These are phyloP conservation scores for Penicillium roqueforti DNA, from an alignment of 495 filamentous ascomycete species.

Conservation along the genomic window DNA sequence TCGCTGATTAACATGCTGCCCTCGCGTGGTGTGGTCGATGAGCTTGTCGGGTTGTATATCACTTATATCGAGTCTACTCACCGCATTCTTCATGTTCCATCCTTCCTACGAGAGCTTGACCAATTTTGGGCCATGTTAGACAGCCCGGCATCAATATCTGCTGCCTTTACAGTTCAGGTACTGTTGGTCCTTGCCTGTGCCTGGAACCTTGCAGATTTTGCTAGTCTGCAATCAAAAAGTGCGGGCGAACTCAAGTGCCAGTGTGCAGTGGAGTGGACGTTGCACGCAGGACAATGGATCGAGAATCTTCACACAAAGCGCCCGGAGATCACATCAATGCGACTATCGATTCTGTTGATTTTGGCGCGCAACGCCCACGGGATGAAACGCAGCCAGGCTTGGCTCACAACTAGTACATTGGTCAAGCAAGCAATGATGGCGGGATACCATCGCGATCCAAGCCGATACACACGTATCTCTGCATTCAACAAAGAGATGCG, in stretches of 20 bases:
- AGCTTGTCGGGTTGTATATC: slow-evolving; percentile 50
- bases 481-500: slow-evolving; percentile 60
- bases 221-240: slow-evolving; percentile 46
- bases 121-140: slow-evolving; percentile 42
- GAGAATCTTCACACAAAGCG: slow-evolving; percentile 52
- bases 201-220: slow-evolving; percentile 37
- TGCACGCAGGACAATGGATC: slow-evolving; percentile 61
- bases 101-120: slow-evolving; percentile 52
- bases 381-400: slow-evolving; percentile 53
- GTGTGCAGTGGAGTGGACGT: slow-evolving; percentile 57
- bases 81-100: slow-evolving; percentile 56
- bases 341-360: slow-evolving; percentile 57
- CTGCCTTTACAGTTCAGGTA: slow-evolving; percentile 54
- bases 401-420: slow-evolving; percentile 56
- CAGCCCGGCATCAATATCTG: slow-evolving; percentile 25
- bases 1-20: slow-evolving; percentile 36
- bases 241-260: slow-evolving; percentile 42
- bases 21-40: slow-evolving; percentile 45
- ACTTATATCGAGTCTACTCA: slow-evolving; percentile 52
- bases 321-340: slow-evolving; percentile 51
- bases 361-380: slow-evolving; percentile 53
- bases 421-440: slow-evolving; percentile 54
- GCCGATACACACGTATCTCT: slow-evolving; percentile 48
- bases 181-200: slow-evolving; percentile 64
- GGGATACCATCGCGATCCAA: slow-evolving; percentile 54